Conservation (phyloP, 164 flowering plant genomes). For the Magnolia sinica region DNA sequence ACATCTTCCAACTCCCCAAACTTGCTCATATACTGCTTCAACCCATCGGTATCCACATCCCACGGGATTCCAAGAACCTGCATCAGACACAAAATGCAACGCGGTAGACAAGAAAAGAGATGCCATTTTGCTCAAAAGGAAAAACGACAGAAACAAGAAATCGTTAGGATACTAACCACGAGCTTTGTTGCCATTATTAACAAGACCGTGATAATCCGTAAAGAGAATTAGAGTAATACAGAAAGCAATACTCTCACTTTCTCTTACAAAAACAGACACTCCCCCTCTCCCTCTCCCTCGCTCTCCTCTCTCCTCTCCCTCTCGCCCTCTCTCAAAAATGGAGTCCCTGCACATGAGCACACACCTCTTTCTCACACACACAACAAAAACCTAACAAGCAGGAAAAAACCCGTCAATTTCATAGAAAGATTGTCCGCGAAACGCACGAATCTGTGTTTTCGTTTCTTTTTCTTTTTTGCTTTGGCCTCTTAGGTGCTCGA, state of each 20-base stretch:
- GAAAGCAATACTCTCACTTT: constrained; percentile 2
- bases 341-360: constrained; percentile 18
- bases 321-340: constrained; percentile 8
- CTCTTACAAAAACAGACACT: constrained; percentile 3
- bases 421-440: background rate
- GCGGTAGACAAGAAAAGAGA: background rate
- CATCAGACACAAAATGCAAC: constrained; percentile 2
- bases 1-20: constrained; percentile 84
- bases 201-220: background rate
- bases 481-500: constrained; percentile 3
- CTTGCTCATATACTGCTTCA: constrained; percentile 74
- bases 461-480: background rate
- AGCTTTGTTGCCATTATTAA: constrained; percentile 63
- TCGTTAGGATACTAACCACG: constrained; percentile 45
- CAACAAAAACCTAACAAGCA: background rate
- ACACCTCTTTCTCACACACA: constrained; percentile 18
- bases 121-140: background rate
- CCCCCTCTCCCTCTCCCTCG: constrained; percentile 10
- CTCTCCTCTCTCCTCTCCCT: constrained; percentile 1
- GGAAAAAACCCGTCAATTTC: constrained; percentile 3
- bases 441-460: background rate
- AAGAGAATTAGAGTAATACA: background rate
- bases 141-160: background rate
- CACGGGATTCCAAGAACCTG: constrained; percentile 91
- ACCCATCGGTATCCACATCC: constrained; percentile 75